Percentiles rank a stretch among this genome's conserved stretches.
phyloP scores from a whole-genome alignment of 2,329 filamentous ascomycete species.

The Penicillium sp. region DNA sequence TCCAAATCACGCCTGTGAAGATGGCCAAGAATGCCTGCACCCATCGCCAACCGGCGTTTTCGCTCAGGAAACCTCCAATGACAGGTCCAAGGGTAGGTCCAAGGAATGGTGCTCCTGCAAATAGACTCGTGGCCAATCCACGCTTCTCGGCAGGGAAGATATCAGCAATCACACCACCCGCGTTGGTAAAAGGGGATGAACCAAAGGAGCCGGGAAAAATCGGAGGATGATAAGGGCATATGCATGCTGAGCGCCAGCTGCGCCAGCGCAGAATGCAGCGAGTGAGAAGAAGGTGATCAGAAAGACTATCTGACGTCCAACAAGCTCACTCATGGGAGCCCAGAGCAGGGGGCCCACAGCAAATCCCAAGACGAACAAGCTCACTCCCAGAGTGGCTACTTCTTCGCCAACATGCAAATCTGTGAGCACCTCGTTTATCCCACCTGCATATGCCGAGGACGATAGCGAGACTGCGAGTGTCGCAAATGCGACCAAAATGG shows the following conservation, averaged over 20 bases:
- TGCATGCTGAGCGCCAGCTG: constrained; percentile 57
- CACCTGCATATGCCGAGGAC: constrained; percentile 35
- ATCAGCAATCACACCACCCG: constrained; percentile 49
- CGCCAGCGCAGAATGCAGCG: constrained; percentile 59
- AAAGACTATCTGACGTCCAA: constrained; percentile 55
- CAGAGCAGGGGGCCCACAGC: constrained; percentile 41
- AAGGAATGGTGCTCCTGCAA: constrained; percentile 46
- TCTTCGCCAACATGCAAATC: constrained; percentile 30
- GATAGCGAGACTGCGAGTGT: constrained; percentile 37
- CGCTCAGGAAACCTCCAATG: constrained; percentile 51
- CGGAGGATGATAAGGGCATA: constrained; percentile 59
- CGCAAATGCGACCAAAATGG: constrained; percentile 29
- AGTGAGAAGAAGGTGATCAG: constrained; percentile 56
- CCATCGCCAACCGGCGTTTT: constrained; percentile 49
- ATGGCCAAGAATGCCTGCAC: constrained; percentile 46
- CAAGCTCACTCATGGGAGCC: constrained; percentile 29
- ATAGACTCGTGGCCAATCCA: constrained; percentile 45
- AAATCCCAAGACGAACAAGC: constrained; percentile 42
- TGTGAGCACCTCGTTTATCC: constrained; percentile 24
- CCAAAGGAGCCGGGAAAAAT: constrained; percentile 53
- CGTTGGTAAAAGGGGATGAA: constrained; percentile 46
- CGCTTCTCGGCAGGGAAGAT: constrained; percentile 44
- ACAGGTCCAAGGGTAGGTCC: constrained; percentile 29
- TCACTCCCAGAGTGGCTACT: constrained; percentile 36
- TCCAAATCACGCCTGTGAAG: constrained; percentile 46